Evolutionary conservation across 768 basidiomycete species (phyloP).

Genomic region (Pleurotus platypus): DNA sequence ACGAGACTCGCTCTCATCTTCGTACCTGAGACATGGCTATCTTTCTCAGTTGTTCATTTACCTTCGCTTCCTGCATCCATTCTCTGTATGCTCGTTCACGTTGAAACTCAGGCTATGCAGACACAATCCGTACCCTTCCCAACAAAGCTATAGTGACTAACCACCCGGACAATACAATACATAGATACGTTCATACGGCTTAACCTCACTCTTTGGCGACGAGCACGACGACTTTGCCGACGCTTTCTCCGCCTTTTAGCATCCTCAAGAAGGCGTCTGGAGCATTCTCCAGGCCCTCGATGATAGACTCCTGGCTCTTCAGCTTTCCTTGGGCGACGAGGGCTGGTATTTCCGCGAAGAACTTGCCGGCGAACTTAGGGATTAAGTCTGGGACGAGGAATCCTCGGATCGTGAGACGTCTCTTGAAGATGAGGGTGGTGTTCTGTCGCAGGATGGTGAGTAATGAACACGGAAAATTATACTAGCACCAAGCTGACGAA

Average conservation of each 20-base stretch:
- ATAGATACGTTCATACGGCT: not conserved
- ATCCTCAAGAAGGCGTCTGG: conserved; percentile 33
- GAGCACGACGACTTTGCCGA: conserved; percentile 1
- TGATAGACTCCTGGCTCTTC: conserved; percentile 32
- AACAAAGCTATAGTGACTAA: too few species aligned
- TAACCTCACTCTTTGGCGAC: not conserved
- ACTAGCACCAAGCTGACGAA: not conserved
- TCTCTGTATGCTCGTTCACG: too few species aligned
- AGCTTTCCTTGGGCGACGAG: conserved; percentile 34
- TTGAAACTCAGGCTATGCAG: too few species aligned
- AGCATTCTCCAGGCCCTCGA: conserved; percentile 31
- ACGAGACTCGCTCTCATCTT: too few species aligned
- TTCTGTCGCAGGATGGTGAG: conserved; percentile 18
- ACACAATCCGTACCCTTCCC: too few species aligned
- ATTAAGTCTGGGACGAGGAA: conserved; percentile 27
- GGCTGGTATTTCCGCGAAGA: conserved; percentile 33
- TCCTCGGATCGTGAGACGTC: conserved; percentile 32
- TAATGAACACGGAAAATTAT: not conserved
- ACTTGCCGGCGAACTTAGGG: conserved; percentile 27
- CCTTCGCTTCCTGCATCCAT: too few species aligned
- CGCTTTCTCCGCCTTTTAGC: conserved; percentile 18
- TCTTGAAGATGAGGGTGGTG: conserved; percentile 23
- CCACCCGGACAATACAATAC: not conserved
- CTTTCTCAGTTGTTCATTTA: too few species aligned
- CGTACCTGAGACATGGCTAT: too few species aligned